Base-by-base conservation (phyloP, 2,329 filamentous ascomycete species). In the Penicillium olsonii region DNA sequence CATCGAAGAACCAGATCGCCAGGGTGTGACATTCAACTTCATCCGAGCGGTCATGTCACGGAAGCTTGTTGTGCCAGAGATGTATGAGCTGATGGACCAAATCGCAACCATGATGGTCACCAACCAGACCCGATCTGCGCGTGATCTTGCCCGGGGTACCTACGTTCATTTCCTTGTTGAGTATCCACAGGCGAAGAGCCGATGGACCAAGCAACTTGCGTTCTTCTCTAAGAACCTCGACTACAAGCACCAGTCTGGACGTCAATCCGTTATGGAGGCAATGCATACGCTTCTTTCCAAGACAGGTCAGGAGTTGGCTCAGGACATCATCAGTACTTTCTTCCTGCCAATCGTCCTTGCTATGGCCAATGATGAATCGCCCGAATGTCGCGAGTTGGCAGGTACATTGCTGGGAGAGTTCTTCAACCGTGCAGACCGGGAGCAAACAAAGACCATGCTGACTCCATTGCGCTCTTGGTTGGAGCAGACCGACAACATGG, bases 141-240 rank as follows among this genome's bases (percentile, higher is more conserved):
- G 94, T 44, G 90, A 96, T 67, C 78, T 95, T 31, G 92, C 92
- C 12, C 82, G 94, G 48, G 90, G 90, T 17, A 87, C 90, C 12
- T 99, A 95, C 71, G 87, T 96, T 69, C 90, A 96, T 59, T 99
- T 99, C 73, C 76, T 99, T 48, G 84, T 92, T 57, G 91, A 96
- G 45, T 99, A 96, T 65, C 92, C 94, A 0, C 94, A 97, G 68
- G 90, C 88, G 63, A 92, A 91, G 70, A 88, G 85, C 55, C 82
- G 94, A 12, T 95, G 94, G 85, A 81, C 83, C 33, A 95, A 95
- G 68, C 92, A 97, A 66, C 80, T 96, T 42, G 84, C 81, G 48
- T 99, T 97, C 67, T 79, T 99, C 41, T 82, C 95, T 42, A 88
- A 89, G 62, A 99, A 99, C 64, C 77, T 99, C 56, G 87, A 92